Evolutionary conservation across 1,284 basidiomycete species (phyloP), one percentile per base, ranked within the genome.

Genomic region (Rhodofomes roseus): DNA sequence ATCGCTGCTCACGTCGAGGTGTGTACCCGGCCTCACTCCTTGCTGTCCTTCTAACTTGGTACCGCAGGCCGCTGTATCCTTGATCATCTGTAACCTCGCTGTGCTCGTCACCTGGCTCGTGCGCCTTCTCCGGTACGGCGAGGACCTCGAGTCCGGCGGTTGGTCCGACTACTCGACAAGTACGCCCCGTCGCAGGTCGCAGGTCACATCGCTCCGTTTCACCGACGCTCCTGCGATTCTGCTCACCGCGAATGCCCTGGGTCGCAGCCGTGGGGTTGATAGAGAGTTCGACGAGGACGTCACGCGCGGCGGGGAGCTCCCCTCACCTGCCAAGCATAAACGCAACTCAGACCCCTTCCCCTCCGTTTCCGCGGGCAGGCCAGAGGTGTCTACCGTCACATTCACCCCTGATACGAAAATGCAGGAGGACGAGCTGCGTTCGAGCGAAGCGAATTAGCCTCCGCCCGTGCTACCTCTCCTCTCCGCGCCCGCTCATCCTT

Each of bases 81-180:
- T 70, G 37, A 65, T 68, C 46, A 64, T 70, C 31, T 63, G 61
- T 54, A 69, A 68, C 56, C 63, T 70, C 51, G 65, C 65, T 31
- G 68, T 70, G 39, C 65, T 70, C 46, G 65, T 68, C 8, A 63
- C 65, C 36, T 68, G 65, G 65, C 29, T 62, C 40, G 58, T 62
- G 54, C 65, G 65, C 54, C 54, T 51, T 3, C 4, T 68, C 23
- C 61, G 63, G 12, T 56, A 62, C 56, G 34, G 43, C 22, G 60
- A 60, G 6, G 64, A 63, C 56, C 59, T 63, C 61, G 61, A 64
- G 36, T 40, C 46, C 16, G 40, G 18, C 59, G 54, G 39, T 54
- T 55, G 40, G 20, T 18, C 16, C 57, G 56, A n/a, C 54, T 51
- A 23, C 16, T 40, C 48, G 53, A 25, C 52, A 53, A 14, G 25